Conservation (phyloP, 352 stramenopile species). For the Phytophthora boehmeriae region DNA sequence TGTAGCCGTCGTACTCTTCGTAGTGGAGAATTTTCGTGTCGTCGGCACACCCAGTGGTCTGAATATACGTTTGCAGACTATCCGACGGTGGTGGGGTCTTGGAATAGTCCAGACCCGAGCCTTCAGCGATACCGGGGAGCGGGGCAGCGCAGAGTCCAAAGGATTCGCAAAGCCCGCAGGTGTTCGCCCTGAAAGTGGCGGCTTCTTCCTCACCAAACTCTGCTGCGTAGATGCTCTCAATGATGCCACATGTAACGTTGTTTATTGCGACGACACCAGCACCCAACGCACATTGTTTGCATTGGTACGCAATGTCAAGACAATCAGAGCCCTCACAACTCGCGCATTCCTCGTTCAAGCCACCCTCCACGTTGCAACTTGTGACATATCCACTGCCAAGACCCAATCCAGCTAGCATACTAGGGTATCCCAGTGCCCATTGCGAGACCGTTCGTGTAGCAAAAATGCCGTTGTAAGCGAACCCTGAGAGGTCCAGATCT, state of each 20-base stretch:
- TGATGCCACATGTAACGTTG: slow-evolving; percentile 42
- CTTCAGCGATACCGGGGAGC: slow-evolving; percentile 59
- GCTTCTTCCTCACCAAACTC: slow-evolving; percentile 46
- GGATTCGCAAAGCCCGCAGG: slow-evolving; percentile 50
- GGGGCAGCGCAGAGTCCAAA: slow-evolving; percentile 65
- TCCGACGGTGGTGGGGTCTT: slow-evolving; percentile 32
- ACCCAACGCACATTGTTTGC: slow-evolving; percentile 43
- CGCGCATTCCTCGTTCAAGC: slow-evolving; percentile 50
- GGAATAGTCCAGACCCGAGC: slow-evolving; percentile 66
- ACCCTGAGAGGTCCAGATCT: slow-evolving; percentile 44
- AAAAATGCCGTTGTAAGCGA: slow-evolving; percentile 65
- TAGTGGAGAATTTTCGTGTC: slow-evolving; percentile 63
- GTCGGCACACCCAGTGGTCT: slow-evolving; percentile 77
- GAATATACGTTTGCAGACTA: slow-evolving; percentile 49
- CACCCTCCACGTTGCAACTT: slow-evolving; percentile 33
- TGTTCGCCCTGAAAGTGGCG: slow-evolving; percentile 37
- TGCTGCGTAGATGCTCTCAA: slow-evolving; percentile 50
- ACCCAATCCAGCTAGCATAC: slow-evolving; percentile 51
- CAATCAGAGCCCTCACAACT: slow-evolving; percentile 48
- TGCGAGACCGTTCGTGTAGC: slow-evolving; percentile 48
- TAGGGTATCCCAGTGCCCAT: slow-evolving; percentile 59
- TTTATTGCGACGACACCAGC: slow-evolving; percentile 47
- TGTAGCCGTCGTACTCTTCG: slow-evolving; percentile 64
- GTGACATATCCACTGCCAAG: slow-evolving; percentile 55
- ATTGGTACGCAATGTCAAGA: slow-evolving; percentile 37